Percentiles rank a stretch among this genome's conserved stretches.
phyloP scores from a whole-genome alignment of 345 rosid genomes.

The Zanthoxylum bungeanum region DNA sequence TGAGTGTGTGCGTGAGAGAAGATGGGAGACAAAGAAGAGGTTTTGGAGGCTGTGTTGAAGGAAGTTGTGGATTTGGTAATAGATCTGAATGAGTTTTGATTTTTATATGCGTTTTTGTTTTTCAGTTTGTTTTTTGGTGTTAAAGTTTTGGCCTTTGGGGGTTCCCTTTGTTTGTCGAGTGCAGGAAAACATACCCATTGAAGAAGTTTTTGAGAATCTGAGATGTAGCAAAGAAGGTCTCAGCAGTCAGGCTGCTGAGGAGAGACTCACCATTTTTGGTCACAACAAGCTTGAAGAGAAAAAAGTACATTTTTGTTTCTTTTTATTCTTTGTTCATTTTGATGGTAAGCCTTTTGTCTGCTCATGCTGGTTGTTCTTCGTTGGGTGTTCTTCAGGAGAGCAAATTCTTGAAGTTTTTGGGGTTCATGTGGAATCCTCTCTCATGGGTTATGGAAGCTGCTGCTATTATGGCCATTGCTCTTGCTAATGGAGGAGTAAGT shows the following conservation, averaged over 20 bases:
- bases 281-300: conserved; percentile 98
- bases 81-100: conserved; percentile 53
- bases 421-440: conserved; percentile 99
- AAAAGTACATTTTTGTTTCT: conserved; percentile 33
- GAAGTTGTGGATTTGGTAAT: conserved; percentile 98
- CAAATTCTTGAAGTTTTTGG: conserved; percentile 80
- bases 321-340: background rate
- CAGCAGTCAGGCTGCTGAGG: conserved; percentile 73
- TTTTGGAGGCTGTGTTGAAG: conserved; percentile 88
- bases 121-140: conserved; percentile 10
- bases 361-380: conserved; percentile 11
- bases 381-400: conserved; percentile 60
- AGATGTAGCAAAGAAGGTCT: conserved; percentile 96
- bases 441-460: conserved; percentile 99
- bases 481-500: conserved; percentile 98
- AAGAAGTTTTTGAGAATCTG: conserved; percentile 90
- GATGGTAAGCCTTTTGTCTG: conserved; percentile 8
- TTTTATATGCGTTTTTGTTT: conserved; percentile 1
- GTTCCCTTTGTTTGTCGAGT: conserved; percentile 9
- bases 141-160: conserved; percentile 8
- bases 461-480: conserved; percentile 98
- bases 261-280: conserved; percentile 88
- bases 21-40: conserved; percentile 77
- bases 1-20: conserved; percentile 13
- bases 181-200: conserved; percentile 98